Percentiles rank a stretch among this genome's conserved stretches.
phyloP scores from a whole-genome alignment of 257 asterid genomes.

The Jacaranda copaia region DNA sequence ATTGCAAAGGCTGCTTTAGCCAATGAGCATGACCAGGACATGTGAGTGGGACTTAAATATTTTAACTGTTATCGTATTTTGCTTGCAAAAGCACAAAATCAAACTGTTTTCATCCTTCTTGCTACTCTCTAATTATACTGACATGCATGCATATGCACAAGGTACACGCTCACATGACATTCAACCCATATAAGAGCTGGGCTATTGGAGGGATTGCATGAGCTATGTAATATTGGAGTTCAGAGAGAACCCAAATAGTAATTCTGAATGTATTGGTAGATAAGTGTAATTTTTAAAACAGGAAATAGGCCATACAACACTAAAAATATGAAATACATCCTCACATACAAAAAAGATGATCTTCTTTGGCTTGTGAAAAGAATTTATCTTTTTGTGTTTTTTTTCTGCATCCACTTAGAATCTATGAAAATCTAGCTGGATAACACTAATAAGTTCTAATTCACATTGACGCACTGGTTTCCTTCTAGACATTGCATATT shows the following conservation, averaged over 20 bases:
- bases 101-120: constrained; percentile 11
- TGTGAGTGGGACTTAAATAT: not conserved
- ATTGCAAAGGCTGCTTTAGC: constrained; percentile 96
- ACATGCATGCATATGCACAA: not conserved
- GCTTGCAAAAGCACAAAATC: not conserved
- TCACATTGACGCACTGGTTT: not conserved
- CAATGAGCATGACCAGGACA: constrained; percentile 86
- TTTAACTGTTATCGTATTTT: constrained; percentile 2
- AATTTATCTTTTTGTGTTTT: not conserved
- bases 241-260: not conserved
- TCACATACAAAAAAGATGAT: not conserved
- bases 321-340: not conserved
- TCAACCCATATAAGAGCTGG: not conserved
- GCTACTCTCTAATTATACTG: not conserved
- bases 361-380: not conserved
- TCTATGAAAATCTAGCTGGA: not conserved
- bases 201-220: not conserved
- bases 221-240: constrained; percentile 12
- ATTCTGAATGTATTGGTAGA: not conserved
- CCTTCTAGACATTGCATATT: not conserved
- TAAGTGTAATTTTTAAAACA: not conserved
- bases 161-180: constrained; percentile 18
- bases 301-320: constrained; percentile 1
- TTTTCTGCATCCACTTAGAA: not conserved
- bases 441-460: not conserved